A percentile compares a stretch with the other conserved stretches of the same genome.
phyloP scores from a whole-genome alignment of 2,329 filamentous ascomycete species.

The Raffaelea ambrosiae region DNA sequence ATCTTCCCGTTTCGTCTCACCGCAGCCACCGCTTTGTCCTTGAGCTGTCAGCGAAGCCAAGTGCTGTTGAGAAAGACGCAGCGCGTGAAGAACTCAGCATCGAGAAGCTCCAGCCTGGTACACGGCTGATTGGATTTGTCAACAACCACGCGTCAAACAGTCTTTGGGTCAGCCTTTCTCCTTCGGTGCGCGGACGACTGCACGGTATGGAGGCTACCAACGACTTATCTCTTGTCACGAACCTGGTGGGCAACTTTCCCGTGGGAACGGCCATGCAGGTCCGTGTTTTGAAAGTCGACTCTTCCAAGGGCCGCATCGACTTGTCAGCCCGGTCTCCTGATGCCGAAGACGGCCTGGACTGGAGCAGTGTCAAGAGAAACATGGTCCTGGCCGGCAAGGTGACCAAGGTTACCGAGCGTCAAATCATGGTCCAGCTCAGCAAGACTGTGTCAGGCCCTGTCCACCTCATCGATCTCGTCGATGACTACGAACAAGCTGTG shows the following conservation, averaged over 20 bases:
- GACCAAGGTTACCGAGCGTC: slow-evolving; percentile 76
- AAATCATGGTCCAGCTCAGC: slow-evolving; percentile 78
- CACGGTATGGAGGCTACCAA: slow-evolving; percentile 78
- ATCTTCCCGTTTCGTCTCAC: slow-evolving; percentile 82
- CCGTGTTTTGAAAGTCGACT: slow-evolving; percentile 66
- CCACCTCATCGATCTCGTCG: slow-evolving; percentile 72
- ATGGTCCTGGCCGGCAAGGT: slow-evolving; percentile 77
- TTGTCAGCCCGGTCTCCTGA: slow-evolving; percentile 64
- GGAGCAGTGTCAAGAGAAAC: slow-evolving; percentile 65
- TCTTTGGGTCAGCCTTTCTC: slow-evolving; percentile 86
- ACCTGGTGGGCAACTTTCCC: slow-evolving; percentile 74
- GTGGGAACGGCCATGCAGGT: slow-evolving; percentile 82
- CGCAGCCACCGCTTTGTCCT: slow-evolving; percentile 73
- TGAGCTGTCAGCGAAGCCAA: slow-evolving; percentile 76
- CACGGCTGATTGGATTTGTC: slow-evolving; percentile 71
- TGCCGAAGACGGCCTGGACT: slow-evolving; percentile 49
- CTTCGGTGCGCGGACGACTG: slow-evolving; percentile 78
- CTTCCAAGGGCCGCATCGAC: slow-evolving; percentile 67
- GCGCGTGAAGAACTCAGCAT: slow-evolving; percentile 50
- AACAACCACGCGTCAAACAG: slow-evolving; percentile 78
- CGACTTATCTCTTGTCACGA: slow-evolving; percentile 68
- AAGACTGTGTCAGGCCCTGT: slow-evolving; percentile 72
- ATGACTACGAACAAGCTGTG: slow-evolving; percentile 77
- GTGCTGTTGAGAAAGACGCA: slow-evolving; percentile 42
- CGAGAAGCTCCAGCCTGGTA: slow-evolving; percentile 63